These are phyloP conservation scores for Fraxinus cuspidata DNA, from an alignment of 257 asterid genomes.

Conservation along the genomic window DNA sequence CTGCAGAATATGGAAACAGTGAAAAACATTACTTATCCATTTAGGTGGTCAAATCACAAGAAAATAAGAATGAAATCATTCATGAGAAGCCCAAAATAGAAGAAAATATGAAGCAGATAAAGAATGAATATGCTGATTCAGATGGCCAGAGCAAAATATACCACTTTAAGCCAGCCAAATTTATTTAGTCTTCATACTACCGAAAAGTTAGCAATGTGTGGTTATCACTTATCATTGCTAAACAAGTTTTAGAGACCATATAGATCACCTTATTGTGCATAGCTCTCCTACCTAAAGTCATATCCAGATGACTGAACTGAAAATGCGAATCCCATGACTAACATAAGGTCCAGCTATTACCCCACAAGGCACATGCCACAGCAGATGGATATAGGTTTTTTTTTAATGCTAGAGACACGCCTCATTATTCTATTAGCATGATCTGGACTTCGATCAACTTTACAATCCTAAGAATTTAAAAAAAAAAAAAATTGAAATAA, in stretches of 20 bases:
- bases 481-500: background rate
- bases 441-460: background rate
- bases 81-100: constrained; percentile 4
- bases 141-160: constrained; percentile 9
- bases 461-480: background rate
- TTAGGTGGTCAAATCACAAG: constrained; percentile 13
- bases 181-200: constrained; percentile 7
- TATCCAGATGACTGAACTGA: background rate
- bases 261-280: constrained; percentile 5
- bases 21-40: constrained; percentile 7
- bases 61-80: constrained; percentile 3
- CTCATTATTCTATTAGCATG: background rate
- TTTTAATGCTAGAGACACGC: background rate
- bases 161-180: background rate
- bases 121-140: constrained; percentile 1
- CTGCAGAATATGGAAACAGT: constrained; percentile 45
- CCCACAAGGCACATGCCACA: background rate
- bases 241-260: constrained; percentile 2
- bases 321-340: background rate
- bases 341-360: background rate
- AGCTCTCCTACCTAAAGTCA: constrained; percentile 10
- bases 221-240: background rate
- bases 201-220: background rate
- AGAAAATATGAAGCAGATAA: background rate
- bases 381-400: background rate